These are phyloP conservation scores for Esteya vermicola DNA, from an alignment of 2,329 filamentous ascomycete genomes.

Conservation along the genomic window DNA sequence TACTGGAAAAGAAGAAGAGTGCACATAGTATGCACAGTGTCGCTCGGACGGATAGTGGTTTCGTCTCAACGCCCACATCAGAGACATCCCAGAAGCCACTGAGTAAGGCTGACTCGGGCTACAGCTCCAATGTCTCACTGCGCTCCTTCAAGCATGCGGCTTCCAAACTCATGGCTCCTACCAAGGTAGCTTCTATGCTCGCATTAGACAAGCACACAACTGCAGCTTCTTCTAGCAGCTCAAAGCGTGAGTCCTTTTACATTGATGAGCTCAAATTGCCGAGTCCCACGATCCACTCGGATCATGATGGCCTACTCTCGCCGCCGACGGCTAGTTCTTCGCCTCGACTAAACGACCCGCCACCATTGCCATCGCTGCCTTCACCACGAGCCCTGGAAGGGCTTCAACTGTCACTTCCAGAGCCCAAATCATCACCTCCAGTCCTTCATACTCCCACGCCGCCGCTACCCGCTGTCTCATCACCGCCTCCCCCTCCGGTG, in stretches of 20 bases:
- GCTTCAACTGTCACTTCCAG: neutral
- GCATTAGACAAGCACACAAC: neutral
- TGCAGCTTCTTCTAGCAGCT: neutral
- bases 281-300: constrained; percentile 2
- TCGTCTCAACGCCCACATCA: constrained; percentile 29
- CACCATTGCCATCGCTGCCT: neutral
- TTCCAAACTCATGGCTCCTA: constrained; percentile 15
- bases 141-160: constrained; percentile 29
- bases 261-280: constrained; percentile 10
- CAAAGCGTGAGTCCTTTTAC: constrained; percentile 4
- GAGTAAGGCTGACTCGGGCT: constrained; percentile 47
- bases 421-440: no score
- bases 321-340: neutral
- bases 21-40: constrained; percentile 12
- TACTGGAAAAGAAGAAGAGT: constrained; percentile 1
- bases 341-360: neutral
- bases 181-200: constrained; percentile 10
- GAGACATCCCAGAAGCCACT: constrained; percentile 28
- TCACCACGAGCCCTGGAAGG: neutral
- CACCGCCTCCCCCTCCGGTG: neutral
- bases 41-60: constrained; percentile 32
- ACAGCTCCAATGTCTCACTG: constrained; percentile 45
- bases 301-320: neutral
- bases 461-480: neutral
- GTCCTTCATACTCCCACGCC: neutral